A percentile compares a stretch with the other conserved stretches of the same genome.
Evolutionary conservation across 257 asterid species (phyloP).

Genomic region (Penstemon eatonii): DNA sequence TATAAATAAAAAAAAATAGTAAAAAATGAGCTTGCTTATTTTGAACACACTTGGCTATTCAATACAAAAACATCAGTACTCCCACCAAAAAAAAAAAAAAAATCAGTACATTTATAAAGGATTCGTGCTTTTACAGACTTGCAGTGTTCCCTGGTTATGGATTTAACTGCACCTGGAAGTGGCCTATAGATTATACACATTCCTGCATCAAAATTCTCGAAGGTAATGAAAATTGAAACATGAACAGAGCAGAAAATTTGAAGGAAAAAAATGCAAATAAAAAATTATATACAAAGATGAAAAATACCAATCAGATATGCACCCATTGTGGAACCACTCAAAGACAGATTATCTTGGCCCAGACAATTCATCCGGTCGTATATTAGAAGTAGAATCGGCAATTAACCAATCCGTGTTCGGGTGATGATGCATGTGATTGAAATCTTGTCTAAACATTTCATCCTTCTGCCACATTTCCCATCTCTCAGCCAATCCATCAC

Average conservation of each 20-base stretch:
- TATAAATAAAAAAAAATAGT: too few species aligned
- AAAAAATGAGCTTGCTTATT: constrained; percentile 17
- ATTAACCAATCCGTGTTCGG: constrained; percentile 44
- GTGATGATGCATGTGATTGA: constrained; percentile 34
- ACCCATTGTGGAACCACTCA: neutral
- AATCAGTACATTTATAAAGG: constrained; percentile 18
- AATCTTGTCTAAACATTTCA: constrained; percentile 44
- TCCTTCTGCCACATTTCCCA: constrained; percentile 60
- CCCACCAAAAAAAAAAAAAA: too few species aligned
- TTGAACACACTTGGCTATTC: constrained; percentile 23
- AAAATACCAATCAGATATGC: constrained; percentile 14
- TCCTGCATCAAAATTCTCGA: constrained; percentile 17
- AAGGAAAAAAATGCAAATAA: neutral
- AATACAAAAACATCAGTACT: constrained; percentile 21
- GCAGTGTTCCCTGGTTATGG: constrained; percentile 21
- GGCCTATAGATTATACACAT: constrained; percentile 21
- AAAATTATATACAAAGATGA: constrained; percentile 17
- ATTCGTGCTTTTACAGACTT: constrained; percentile 10
- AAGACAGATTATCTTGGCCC: constrained; percentile 41
- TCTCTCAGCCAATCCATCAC: constrained; percentile 54
- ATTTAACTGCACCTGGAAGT: constrained; percentile 21
- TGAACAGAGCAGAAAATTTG: neutral
- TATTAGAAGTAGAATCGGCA: constrained; percentile 38
- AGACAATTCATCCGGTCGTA: constrained; percentile 44
- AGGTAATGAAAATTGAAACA: constrained; percentile 6